Evolutionary conservation across 2,329 filamentous ascomycete species (phyloP).

Genomic region (Fonsecaea monophora): DNA sequence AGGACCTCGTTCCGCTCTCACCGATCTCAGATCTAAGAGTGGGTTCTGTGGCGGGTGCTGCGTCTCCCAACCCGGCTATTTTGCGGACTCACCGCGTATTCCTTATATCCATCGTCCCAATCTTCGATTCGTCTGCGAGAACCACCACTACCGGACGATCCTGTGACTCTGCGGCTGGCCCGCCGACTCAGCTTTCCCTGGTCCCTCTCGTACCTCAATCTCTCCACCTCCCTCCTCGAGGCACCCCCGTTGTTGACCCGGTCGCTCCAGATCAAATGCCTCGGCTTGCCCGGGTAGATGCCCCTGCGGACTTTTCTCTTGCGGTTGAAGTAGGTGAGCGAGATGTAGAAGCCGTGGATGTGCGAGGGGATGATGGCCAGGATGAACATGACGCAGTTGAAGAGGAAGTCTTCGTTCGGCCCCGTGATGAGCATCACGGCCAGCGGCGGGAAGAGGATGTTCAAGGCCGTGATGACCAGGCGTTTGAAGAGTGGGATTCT

Average conservation of each 20-base stretch:
- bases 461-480: constrained; percentile 46
- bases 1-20: neutral
- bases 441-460: constrained; percentile 51
- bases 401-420: constrained; percentile 44
- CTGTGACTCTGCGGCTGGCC: constrained; percentile 9
- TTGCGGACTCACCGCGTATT: constrained; percentile 14
- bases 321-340: constrained; percentile 49
- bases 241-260: constrained; percentile 49
- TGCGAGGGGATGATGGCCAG: constrained; percentile 51
- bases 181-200: constrained; percentile 25
- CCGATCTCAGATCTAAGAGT: neutral
- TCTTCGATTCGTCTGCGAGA: constrained; percentile 18
- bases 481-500: constrained; percentile 44
- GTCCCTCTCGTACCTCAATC: constrained; percentile 41
- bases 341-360: constrained; percentile 52
- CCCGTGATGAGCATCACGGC: constrained; percentile 49
- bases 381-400: constrained; percentile 51
- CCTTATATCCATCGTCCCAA: constrained; percentile 32
- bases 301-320: constrained; percentile 48
- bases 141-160: neutral
- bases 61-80: constrained; percentile 9
- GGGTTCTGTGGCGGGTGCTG: neutral
- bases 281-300: constrained; percentile 47
- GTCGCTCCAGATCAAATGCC: constrained; percentile 46
- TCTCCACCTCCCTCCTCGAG: constrained; percentile 43